phyloP scores from a whole-genome alignment of 192 early-diverging fungal species.

The Umbelopsis sp. region DNA sequence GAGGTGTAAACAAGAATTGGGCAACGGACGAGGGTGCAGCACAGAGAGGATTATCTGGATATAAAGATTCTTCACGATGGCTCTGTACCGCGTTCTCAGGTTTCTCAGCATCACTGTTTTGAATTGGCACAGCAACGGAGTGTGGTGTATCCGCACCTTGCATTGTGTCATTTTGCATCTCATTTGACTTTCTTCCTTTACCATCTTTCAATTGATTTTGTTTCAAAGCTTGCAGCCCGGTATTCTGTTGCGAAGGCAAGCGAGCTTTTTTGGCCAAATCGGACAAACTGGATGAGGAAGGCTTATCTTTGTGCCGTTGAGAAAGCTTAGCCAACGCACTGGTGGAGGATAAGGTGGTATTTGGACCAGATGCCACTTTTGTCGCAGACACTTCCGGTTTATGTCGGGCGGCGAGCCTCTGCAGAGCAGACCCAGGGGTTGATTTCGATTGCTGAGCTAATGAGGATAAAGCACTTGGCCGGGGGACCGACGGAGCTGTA shows the following conservation, averaged over 20 bases:
- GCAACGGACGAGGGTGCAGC: constrained; percentile 47
- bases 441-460: constrained; percentile 8
- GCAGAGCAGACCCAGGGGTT: background rate
- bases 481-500: background rate
- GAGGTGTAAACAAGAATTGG: constrained; percentile 33
- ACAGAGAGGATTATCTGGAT: constrained; percentile 28
- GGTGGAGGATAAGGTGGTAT: background rate
- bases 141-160: too few species aligned
- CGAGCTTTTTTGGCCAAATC: background rate
- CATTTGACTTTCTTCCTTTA: too few species aligned
- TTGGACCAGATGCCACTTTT: background rate
- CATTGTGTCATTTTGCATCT: too few species aligned
- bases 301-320: background rate
- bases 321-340: constrained; percentile 3
- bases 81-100: background rate
- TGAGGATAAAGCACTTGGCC: background rate
- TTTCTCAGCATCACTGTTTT: background rate
- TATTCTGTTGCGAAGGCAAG: background rate
- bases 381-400: background rate
- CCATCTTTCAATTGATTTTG: too few species aligned
- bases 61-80: background rate
- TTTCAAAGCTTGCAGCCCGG: too few species aligned
- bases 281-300: background rate
- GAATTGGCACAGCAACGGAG: too few species aligned
- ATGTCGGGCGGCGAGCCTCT: background rate